Evolutionary conservation across 768 basidiomycete species (phyloP), one percentile per base, ranked within the genome.

Genomic region (Filobasidium wieringae): DNA sequence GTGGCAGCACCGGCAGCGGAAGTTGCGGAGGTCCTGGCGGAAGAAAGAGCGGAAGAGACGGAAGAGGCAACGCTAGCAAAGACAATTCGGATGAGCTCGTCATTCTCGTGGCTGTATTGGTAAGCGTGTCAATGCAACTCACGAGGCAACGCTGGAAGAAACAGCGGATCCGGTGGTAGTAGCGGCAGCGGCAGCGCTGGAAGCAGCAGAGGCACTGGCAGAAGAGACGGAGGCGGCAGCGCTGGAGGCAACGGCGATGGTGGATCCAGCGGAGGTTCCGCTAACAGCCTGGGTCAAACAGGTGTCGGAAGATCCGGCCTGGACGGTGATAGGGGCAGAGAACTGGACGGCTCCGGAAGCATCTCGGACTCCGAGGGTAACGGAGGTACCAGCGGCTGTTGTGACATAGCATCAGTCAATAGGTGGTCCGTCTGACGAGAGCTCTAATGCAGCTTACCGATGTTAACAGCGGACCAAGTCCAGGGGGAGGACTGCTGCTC

Each of bases 401-500:
- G 2, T 24, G 43, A 47, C n/a, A 14, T 7, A 47, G 4, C 11
- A 24, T 27, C 4, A 47, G 22, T 14, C n/a, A n/a, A n/a, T n/a
- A n/a, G n/a, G n/a, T n/a, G 15, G 7, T 14, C 43, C 43, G n/a
- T 22, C 17, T 4, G 5, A 9, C 36, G n/a, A 37, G 36, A 4
- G 14, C 5, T 2, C 19, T 22, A n/a, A n/a, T n/a, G n/a, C n/a
- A n/a, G 29, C 43, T 47, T 31, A 51, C 29, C 15, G 43, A 47
- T 27, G 43, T 47, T 47, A 22, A 77, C n/a, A n/a, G n/a, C 79
- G 0, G 24, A 51, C 85, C 85, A 87, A 19, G 79, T 80, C 59
- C 78, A 53, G 5, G 75, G 72, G 26, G 71, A 80, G 15, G 70
- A 68, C 5, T 61, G 71, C 33, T 75, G 34, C 39, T 57, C 17